Evolutionary conservation across 2,329 filamentous ascomycete species (phyloP).

Genomic region (Cadophora malorum): DNA sequence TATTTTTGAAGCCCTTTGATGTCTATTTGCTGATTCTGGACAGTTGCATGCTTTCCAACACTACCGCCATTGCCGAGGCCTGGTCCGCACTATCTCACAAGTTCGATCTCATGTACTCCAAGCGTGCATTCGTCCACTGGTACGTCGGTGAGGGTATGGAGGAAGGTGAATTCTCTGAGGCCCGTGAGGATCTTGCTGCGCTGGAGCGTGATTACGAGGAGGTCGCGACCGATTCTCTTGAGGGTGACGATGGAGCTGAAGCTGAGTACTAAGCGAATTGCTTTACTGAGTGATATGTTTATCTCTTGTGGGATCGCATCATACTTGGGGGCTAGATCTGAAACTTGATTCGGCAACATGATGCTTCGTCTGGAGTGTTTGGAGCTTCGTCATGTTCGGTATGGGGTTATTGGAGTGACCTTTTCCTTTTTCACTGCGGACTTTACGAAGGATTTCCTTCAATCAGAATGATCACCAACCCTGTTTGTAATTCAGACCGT

Average conservation of each 20-base stretch:
- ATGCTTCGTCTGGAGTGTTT: slow-evolving; percentile 40
- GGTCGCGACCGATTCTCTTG: slow-evolving; percentile 92
- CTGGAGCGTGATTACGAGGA: slow-evolving; percentile 99
- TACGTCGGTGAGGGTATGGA: slow-evolving; percentile 99
- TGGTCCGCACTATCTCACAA: slow-evolving; percentile 97
- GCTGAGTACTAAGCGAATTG: slow-evolving; percentile 45
- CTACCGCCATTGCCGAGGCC: slow-evolving; percentile 96
- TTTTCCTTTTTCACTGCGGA: slow-evolving; percentile 38
- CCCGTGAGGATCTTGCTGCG: slow-evolving; percentile 96
- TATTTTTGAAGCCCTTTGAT: slow-evolving; percentile 42
- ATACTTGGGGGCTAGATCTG: slow-evolving; percentile 43
- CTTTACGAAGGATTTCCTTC: slow-evolving; percentile 39
- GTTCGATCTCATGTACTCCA: slow-evolving; percentile 99
- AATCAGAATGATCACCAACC: slow-evolving; percentile 43
- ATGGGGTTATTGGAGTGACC: slow-evolving; percentile 32
- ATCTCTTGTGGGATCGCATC: slow-evolving; percentile 43
- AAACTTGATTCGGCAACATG: slow-evolving; percentile 40
- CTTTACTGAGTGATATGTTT: slow-evolving; percentile 36
- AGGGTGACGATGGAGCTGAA: slow-evolving; percentile 83
- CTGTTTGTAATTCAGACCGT: slow-evolving; percentile 43
- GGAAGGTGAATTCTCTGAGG: slow-evolving; percentile 99
- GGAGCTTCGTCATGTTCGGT: slow-evolving; percentile 41
- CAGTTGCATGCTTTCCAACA: slow-evolving; percentile 98
- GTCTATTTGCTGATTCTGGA: slow-evolving; percentile 33
- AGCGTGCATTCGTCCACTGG: slow-evolving; percentile 99